Base-by-base conservation (phyloP, 257 asterid genomes). In the Orobanche coerulescens region DNA sequence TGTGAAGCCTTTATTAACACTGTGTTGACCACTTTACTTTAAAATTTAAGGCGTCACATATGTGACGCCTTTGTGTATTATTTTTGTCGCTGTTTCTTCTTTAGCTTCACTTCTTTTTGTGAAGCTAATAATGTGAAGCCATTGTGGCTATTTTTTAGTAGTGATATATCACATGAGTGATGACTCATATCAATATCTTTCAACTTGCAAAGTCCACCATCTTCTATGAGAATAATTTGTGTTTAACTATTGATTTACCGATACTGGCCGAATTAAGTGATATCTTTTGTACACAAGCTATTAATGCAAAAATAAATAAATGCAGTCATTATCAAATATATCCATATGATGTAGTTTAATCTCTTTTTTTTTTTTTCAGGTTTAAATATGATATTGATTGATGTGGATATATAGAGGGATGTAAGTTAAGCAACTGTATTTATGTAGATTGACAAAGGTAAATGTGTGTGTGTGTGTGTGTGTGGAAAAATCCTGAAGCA, bases 251-350 rank as follows among this genome's bases (percentile, higher is more conserved):
- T 37, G 10, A 8, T 37, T 9, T 37, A 2, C 61, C 34, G 1
- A 22, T 49, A 25, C 30, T 54, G 31, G 33, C 15, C 31, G 55
- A 66, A 30, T 30, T 4, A 30, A 39, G 48, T 25, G 31, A 71
- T 31, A 65, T 60, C 57, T 53, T 74, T 74, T 74, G 40, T 47
- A 47, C 73, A 61, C 53, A 46, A 59, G 19, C 61, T n/a, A 19
- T 59, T 42, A 53, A 40, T 60, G 69, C 44, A 53, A 53, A 42
- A 65, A 6, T 44, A n/a, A n/a, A 34, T 25, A 59, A 58, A 68
- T 28, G 74, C 59, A 62, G 72, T 69, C 66, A 74, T 74, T 22
- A 69, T 74, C 72, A 64, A 16, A 64, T 53, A 54, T 61, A 42
- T 42, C 4, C 44, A 42, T 12, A 14, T 42, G 69, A 69, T 73